Base-by-base conservation (phyloP, 805 yeast genomes). In the Lipomyces mesembrius region DNA sequence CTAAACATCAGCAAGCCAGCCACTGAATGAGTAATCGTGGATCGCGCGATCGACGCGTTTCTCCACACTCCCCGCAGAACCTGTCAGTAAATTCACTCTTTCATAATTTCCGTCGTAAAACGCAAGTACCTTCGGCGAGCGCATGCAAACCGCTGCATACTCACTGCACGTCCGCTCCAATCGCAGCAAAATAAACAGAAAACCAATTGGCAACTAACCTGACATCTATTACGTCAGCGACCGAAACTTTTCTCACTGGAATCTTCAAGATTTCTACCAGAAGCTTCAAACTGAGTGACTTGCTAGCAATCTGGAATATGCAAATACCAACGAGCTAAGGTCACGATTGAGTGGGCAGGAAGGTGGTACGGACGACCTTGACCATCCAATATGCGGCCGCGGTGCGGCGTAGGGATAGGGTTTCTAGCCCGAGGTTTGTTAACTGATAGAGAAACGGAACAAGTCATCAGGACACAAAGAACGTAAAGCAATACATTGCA, bases 211-310 rank as follows among this genome's bases (percentile, higher is more conserved):
- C 43, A 37, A 43, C 49, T 43, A 43, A 43, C 49, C 49, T 43
- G 49, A 43, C 49, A 43, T 43, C 49, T 43, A 43, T 43, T n/a
- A 43, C 20, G 22, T n/a, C 49, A 43, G 49, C 49, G 22, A 43
- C 49, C 2, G 22, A 17, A 43, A 43, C 1, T 5, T 17, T n/a
- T 43, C 22, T 12, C 49, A 6, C 22, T 17, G n/a, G 49, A 43
- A 43, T n/a, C 8, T 43, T 43, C 49, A 43, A n/a, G 12, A 3
- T 17, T 43, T 5, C 25, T 43, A 2, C 49, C 22, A 43, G 49
- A 43, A 43, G 9, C 49, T 37, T 17, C 49, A n/a, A 43, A 8
- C 22, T n/a, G 49, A 7, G 49, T 43, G 14, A n/a, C 49, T 17
- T 43, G 49, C 20, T 43, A 43, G 9, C 49, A 43, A 17, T 43